Evolutionary conservation across 768 basidiomycete species (phyloP), one percentile per base, ranked within the genome.

Genomic region (Mycena vulgaris): DNA sequence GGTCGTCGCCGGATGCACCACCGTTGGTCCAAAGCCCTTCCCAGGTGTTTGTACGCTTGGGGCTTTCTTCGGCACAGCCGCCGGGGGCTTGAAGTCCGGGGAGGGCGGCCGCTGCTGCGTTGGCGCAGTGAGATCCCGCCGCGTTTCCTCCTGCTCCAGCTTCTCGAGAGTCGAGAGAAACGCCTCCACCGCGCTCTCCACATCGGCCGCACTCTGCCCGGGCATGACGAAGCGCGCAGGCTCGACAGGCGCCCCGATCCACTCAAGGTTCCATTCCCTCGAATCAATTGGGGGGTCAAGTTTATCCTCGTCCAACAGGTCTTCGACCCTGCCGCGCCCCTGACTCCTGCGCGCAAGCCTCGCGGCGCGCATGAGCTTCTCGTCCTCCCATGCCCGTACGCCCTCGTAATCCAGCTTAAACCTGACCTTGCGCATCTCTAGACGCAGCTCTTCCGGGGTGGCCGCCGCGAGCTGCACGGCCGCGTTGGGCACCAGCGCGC

Each of bases 271-370:
- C 83, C 93, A 64, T 83, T 94, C 66, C 53, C 77, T 33, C 91
- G 93, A 80, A 83, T 79, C 48, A 87, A 90, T 78, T 82, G 90
- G 70, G 92, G 93, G 93, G 88, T 94, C 47, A 91, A 90, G 21
- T 86, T 85, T 79, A 85, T 94, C 78, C 84, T 70, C 72, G 5
- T 65, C 51, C 1, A 57, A 13, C 14, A 64, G 64, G 33, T 33
- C 48, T 57, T 67, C 68, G 19, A 11, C 2, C 21, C 0, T 39
- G 23, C 53, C 27, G 8, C 21, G 25, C 31, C 31, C 45, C 53
- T 37, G 49, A 59, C 66, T 69, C 23, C 64, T 37, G 30, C 59
- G 63, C 30, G 25, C 47, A n/a, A 73, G 56, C 25, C 68, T 64
- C 10, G 61, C 65, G 27, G 39, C 49, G 7, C 72, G 68, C 72